Conservation (phyloP, 306 rosid genomes). For the Amphicarpaea edgeworthii region DNA sequence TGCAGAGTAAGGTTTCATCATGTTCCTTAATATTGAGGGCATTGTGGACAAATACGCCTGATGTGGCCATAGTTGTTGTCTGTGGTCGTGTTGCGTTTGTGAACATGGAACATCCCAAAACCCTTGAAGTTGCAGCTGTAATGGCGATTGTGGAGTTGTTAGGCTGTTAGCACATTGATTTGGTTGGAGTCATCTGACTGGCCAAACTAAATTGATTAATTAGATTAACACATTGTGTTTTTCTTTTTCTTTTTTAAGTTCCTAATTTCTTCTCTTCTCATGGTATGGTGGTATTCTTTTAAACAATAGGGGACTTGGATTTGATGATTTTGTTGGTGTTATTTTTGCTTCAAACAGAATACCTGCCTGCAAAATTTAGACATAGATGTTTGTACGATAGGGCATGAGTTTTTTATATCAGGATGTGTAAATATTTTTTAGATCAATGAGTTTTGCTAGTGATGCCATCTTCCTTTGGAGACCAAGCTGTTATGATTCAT, state of each 20-base stretch:
- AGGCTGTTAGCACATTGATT: not conserved
- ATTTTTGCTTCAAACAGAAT: not conserved
- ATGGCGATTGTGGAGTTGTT: no score
- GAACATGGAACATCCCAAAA: no score
- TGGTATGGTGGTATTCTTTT: not conserved
- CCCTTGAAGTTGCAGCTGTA: no score
- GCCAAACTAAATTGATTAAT: not conserved
- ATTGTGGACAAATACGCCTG: no score
- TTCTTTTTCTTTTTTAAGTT: not conserved
- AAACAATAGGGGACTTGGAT: conserved; percentile 3
- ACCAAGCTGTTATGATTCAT: conserved; percentile 28
- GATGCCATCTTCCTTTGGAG: conserved; percentile 23
- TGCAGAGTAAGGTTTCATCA: not conserved
- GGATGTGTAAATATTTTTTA: no score
- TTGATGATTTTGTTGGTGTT: not conserved
- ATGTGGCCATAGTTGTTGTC: no score
- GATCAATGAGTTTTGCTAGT: not conserved
- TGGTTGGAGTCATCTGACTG: not conserved
- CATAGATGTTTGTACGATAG: not conserved
- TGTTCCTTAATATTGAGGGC: no score
- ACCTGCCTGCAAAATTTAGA: conserved; percentile 6
- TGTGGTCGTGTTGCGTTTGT: no score
- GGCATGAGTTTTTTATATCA: not conserved
- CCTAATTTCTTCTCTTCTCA: not conserved
- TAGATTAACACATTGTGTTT: not conserved